These are phyloP conservation scores for Penicillium manginii DNA, from an alignment of 495 filamentous ascomycete genomes.

Conservation along the genomic window DNA sequence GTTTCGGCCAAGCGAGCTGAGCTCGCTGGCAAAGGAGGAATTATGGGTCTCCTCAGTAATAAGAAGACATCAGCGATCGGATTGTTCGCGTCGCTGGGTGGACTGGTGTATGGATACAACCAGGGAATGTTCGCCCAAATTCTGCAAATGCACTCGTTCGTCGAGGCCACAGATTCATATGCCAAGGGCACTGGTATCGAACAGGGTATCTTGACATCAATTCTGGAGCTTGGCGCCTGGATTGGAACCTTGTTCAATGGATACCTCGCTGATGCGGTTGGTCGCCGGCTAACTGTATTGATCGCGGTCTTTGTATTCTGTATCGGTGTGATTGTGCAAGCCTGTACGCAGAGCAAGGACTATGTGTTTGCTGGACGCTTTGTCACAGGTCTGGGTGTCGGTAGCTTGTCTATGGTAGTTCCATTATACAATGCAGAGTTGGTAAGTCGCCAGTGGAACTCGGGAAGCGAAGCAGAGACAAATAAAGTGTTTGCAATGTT, in stretches of 20 bases:
- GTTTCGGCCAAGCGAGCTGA: conserved; percentile 43
- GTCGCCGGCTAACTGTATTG: conserved; percentile 73
- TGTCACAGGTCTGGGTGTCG: conserved; percentile 60
- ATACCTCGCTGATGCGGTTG: conserved; percentile 73
- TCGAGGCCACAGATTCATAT: conserved; percentile 34
- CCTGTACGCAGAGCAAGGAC: conserved; percentile 57
- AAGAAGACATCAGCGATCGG: conserved; percentile 40
- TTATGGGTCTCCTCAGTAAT: conserved; percentile 35
- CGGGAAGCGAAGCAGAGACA: background rate
- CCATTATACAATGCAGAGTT: conserved; percentile 67
- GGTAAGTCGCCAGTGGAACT: conserved; percentile 38
- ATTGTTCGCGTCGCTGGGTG: conserved; percentile 41
- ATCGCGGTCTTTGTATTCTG: conserved; percentile 72
- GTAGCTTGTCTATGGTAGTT: conserved; percentile 51
- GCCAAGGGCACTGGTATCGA: conserved; percentile 52
- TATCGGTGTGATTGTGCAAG: conserved; percentile 75
- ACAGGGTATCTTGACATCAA: conserved; percentile 70
- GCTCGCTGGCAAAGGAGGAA: conserved; percentile 34
- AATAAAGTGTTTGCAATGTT: background rate
- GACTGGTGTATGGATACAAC: conserved; percentile 44
- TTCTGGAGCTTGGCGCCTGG: conserved; percentile 85
- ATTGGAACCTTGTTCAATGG: conserved; percentile 74
- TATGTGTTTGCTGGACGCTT: conserved; percentile 79
- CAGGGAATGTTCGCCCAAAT: conserved; percentile 46
- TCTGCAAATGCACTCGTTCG: conserved; percentile 39